Conservation (phyloP, 2,329 filamentous ascomycete genomes). For the Fusarium neocosmosporiellum region DNA sequence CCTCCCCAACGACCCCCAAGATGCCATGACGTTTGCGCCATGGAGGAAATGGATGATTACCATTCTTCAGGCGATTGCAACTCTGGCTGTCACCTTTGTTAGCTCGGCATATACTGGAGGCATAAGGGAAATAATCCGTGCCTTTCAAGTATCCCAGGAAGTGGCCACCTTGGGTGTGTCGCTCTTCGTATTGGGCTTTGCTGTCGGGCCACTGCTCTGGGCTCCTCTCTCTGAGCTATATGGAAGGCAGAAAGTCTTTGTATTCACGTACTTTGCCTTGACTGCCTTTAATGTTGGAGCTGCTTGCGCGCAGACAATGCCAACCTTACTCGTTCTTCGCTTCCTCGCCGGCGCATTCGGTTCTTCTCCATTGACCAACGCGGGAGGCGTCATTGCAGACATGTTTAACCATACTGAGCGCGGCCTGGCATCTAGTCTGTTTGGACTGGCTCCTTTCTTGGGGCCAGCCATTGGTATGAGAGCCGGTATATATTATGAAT, state of each 20-base stretch:
- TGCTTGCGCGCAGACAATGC: conserved; percentile 65
- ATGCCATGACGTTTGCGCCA: conserved; percentile 68
- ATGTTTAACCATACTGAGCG: conserved; percentile 62
- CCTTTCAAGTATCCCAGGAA: conserved; percentile 64
- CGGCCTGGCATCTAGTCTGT: conserved; percentile 65
- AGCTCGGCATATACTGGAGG: conserved; percentile 74
- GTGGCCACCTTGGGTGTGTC: conserved; percentile 71
- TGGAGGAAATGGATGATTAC: conserved; percentile 74
- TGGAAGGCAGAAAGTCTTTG: conserved; percentile 68
- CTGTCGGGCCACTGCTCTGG: conserved; percentile 71
- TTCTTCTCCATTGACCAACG: conserved; percentile 46
- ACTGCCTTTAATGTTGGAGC: conserved; percentile 71
- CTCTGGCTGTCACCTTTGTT: conserved; percentile 75
- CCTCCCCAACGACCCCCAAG: conserved; percentile 72
- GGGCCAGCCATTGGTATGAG: conserved; percentile 26
- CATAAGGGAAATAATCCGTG: conserved; percentile 60
- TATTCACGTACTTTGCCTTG: conserved; percentile 65
- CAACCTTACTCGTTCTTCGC: conserved; percentile 68
- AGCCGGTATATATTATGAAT: fast-evolving
- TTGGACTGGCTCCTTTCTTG: conserved; percentile 59
- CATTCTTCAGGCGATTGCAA: conserved; percentile 63
- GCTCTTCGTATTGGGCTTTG: conserved; percentile 71
- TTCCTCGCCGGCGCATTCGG: conserved; percentile 72
- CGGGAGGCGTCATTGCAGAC: conserved; percentile 67
- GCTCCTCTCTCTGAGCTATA: conserved; percentile 73